Evolutionary conservation across 495 filamentous ascomycete genomes (phyloP), one percentile per base, ranked within the genome.

Genomic region (Parathielavia hyrcaniae): DNA sequence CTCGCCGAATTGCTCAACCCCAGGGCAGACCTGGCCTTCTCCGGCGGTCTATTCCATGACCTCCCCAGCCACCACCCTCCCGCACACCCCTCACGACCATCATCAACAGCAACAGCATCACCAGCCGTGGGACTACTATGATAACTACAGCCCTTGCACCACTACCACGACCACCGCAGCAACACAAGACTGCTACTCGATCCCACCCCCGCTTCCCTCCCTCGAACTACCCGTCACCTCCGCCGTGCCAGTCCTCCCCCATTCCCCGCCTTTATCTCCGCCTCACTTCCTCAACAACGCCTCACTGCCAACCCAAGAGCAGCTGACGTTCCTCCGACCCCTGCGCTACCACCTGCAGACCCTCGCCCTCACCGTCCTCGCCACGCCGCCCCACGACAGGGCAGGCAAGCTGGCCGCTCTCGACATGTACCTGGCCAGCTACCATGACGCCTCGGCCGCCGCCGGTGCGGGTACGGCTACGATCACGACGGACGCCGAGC

Each of bases 281-380:
- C 23, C 12, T 1, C 12, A 19, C 47, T 50, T 16, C 13, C 48
- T 20, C 32, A 20, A 3, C 30, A 16, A 17, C n/a, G n/a, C 7
- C 19, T 9, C n/a, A 5, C 38, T n/a, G 1, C 38, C 6, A 39
- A 30, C 26, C 26, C 40, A 53, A 13, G 44, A 57, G 26, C 55
- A 51, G 7, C 47, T 50, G 16, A n/a, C 36, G 7, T 57, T 44
- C 55, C 55, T 57, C 48, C 55, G 55, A 2, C 55, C 55, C 17
- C 38, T 57, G 40, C 55, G 55, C 5, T 46, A 35, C 19, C 11
- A 46, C 1, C 48, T 57, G 2, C 55, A 57, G 20, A 46, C 39
- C 10, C 22, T 57, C 11, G 55, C 46, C 16, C 20, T 57, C 4
- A 26, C 55, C 2, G 39, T 23, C 16, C 32, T 50, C 14, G 19